phyloP scores from a whole-genome alignment of 768 basidiomycete genomes.

The Collybia mongolica region DNA sequence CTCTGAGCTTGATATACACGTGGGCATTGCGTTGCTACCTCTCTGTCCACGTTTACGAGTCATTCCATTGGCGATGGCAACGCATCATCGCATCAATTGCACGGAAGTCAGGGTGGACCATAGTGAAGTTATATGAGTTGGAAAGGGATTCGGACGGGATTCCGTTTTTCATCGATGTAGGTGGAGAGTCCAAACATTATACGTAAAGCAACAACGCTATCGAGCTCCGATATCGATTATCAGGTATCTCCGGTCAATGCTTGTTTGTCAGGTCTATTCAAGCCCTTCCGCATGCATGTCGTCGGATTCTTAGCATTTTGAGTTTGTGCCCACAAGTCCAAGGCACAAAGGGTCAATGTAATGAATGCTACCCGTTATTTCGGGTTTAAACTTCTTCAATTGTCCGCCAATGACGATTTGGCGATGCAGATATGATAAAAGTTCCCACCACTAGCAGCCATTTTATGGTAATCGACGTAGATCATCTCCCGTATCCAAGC shows the following conservation, averaged over 20 bases:
- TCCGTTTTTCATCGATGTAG: too few relatives aligned
- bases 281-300: neutral
- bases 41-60: neutral
- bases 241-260: neutral
- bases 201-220: too few relatives aligned
- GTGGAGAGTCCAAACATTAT: too few relatives aligned
- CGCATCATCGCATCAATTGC: slow-evolving; percentile 12
- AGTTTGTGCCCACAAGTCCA: slow-evolving; percentile 20
- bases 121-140: neutral
- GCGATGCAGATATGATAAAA: slow-evolving; percentile 13
- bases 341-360: slow-evolving; percentile 16
- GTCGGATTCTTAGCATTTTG: slow-evolving; percentile 8
- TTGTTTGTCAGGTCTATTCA: neutral
- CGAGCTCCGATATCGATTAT: neutral
- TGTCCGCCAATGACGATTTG: slow-evolving; percentile 9
- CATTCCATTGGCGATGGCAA: slow-evolving; percentile 9
- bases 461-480: slow-evolving; percentile 17
- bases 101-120: slow-evolving; percentile 4
- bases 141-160: neutral
- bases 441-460: slow-evolving; percentile 9
- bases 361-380: slow-evolving; percentile 9
- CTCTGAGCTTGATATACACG: slow-evolving; percentile 6
- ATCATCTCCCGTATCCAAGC: slow-evolving; percentile 29
- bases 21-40: slow-evolving; percentile 9
- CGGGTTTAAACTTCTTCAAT: slow-evolving; percentile 12